Evolutionary conservation across 306 rosid species (phyloP).

Genomic region (Pterocarpus macrocarpus): DNA sequence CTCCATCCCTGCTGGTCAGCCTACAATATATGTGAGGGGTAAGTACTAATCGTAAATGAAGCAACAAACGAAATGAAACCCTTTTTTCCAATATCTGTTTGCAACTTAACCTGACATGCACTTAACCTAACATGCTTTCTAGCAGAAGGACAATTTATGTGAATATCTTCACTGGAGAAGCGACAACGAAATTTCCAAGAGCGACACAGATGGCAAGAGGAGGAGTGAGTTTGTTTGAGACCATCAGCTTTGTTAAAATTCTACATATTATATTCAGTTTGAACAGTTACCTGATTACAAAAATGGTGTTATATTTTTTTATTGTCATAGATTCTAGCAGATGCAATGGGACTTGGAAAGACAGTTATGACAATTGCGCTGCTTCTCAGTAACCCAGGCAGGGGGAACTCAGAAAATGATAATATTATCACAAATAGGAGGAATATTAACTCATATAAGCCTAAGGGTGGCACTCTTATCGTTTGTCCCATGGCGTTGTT

Average conservation of each 20-base stretch:
- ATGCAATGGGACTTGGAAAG: slow-evolving; percentile 98
- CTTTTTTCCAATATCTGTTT: not conserved
- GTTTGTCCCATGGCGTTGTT: slow-evolving; percentile 94
- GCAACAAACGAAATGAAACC: slow-evolving; percentile 1
- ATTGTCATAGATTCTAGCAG: slow-evolving; percentile 71
- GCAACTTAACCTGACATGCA: slow-evolving; percentile 12
- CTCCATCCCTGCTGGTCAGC: slow-evolving; percentile 95
- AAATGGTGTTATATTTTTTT: not conserved
- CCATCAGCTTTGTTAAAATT: not conserved
- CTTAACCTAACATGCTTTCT: slow-evolving; percentile 27
- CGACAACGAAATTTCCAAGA: slow-evolving; percentile 68
- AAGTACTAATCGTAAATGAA: slow-evolving; percentile 42
- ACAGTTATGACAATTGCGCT: slow-evolving; percentile 92
- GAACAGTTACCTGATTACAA: slow-evolving; percentile 30
- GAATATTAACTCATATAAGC: slow-evolving; percentile 33
- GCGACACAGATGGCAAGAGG: slow-evolving; percentile 88
- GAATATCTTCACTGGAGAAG: slow-evolving; percentile 82
- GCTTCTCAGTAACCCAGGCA: slow-evolving; percentile 68
- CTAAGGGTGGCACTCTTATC: slow-evolving; percentile 82
- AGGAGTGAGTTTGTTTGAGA: slow-evolving; percentile 72
- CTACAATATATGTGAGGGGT: slow-evolving; percentile 76
- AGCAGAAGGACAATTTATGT: slow-evolving; percentile 76
- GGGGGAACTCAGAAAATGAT: slow-evolving; percentile 48
- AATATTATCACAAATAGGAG: slow-evolving; percentile 42
- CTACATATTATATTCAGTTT: slow-evolving; percentile 7